These are phyloP conservation scores for Syncephalis plumigaleata DNA, from an alignment of 371 early-diverging fungal genomes.

Conservation along the genomic window DNA sequence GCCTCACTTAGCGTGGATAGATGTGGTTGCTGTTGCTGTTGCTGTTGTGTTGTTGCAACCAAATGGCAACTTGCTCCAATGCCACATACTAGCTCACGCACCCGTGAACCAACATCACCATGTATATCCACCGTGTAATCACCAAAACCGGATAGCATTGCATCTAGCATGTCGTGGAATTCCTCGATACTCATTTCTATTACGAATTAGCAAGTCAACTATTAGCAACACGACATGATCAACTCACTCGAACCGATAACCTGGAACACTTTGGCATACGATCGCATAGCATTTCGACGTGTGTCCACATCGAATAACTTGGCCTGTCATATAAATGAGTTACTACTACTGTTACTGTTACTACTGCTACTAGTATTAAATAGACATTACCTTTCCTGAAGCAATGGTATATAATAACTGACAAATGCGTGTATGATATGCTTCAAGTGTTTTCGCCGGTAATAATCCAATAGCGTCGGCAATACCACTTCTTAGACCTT, in stretches of 20 bases:
- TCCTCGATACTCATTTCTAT: slow-evolving; percentile 18
- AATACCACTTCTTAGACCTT: background rate
- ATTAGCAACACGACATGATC: background rate
- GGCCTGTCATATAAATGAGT: background rate
- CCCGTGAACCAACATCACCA: slow-evolving; percentile 93
- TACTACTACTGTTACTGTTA: too few relatives aligned
- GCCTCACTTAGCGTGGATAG: too few relatives aligned
- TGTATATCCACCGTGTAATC: slow-evolving; percentile 81
- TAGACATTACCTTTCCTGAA: too few relatives aligned
- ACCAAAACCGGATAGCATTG: slow-evolving; percentile 34
- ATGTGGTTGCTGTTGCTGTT: slow-evolving; percentile 5
- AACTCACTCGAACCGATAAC: too few relatives aligned
- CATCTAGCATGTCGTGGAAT: slow-evolving; percentile 19
- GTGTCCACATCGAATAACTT: background rate
- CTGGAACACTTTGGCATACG: too few relatives aligned
- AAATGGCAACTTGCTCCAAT: slow-evolving; percentile 19
- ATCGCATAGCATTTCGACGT: background rate
- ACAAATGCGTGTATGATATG: too few relatives aligned
- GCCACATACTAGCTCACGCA: slow-evolving; percentile 57
- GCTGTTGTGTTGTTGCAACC: slow-evolving; percentile 13
- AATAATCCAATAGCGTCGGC: background rate
- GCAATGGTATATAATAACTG: too few relatives aligned
- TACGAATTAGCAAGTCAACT: background rate
- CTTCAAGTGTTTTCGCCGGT: too few relatives aligned
- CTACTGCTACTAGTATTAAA: too few relatives aligned